Evolutionary conservation across 805 yeast species (phyloP).

Genomic region (Candida michaelii): DNA sequence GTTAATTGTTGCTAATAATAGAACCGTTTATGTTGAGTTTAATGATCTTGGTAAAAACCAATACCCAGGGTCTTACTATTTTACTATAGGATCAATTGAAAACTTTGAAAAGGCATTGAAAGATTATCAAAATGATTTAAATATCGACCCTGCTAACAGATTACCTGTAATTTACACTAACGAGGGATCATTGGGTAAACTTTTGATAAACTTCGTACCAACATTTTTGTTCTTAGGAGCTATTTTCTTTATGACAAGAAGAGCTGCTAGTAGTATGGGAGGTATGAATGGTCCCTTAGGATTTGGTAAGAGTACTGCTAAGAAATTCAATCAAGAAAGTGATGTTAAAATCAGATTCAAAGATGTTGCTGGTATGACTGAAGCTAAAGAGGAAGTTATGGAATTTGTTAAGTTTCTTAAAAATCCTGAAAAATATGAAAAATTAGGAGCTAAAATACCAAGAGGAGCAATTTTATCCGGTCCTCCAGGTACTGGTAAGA

Average conservation of each 20-base stretch:
- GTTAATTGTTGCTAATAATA: constrained; percentile 74
- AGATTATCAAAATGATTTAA: constrained; percentile 69
- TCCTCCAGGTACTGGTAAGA: constrained; percentile 99
- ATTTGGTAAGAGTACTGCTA: constrained; percentile 90
- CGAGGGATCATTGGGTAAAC: constrained; percentile 65
- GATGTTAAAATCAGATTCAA: constrained; percentile 85
- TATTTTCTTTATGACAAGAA: constrained; percentile 74
- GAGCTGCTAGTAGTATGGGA: constrained; percentile 48
- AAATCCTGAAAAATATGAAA: constrained; percentile 86
- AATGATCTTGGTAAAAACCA: constrained; percentile 60
- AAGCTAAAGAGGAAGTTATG: constrained; percentile 96
- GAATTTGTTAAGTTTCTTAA: constrained; percentile 94
- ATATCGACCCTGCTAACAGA: constrained; percentile 59
- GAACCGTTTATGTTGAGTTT: constrained; percentile 69
- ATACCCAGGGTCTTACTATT: constrained; percentile 37
- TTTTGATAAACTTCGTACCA: constrained; percentile 78
- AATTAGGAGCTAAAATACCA: constrained; percentile 95
- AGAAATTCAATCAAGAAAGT: constrained; percentile 85
- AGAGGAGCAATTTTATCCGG: constrained; percentile 97
- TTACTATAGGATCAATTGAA: constrained; percentile 87
- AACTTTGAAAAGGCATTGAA: constrained; percentile 79
- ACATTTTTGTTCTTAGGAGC: constrained; percentile 88
- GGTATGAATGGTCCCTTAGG: constrained; percentile 67
- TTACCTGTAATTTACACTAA: constrained; percentile 80
- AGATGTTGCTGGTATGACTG: constrained; percentile 97